phyloP scores from a whole-genome alignment of 2,329 filamentous ascomycete species.

The Calonectria crousiana region DNA sequence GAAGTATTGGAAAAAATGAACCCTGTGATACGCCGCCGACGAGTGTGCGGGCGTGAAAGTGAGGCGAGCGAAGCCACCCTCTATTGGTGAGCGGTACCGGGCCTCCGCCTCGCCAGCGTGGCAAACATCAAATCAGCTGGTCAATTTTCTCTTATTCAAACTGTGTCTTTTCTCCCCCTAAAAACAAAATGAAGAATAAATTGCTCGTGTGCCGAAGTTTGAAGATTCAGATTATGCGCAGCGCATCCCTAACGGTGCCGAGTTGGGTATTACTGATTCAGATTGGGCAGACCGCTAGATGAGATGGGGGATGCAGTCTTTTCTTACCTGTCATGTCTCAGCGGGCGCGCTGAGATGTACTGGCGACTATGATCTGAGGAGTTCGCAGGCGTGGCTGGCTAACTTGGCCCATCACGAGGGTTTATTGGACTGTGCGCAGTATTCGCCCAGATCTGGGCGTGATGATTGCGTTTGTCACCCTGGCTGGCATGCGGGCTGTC shows the following conservation, averaged over 20 bases:
- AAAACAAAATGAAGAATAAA: not conserved
- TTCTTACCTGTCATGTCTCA: conserved; percentile 8
- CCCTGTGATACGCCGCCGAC: conserved; percentile 41
- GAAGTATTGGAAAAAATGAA: conserved; percentile 39
- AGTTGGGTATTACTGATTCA: not conserved
- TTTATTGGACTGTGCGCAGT: conserved; percentile 22
- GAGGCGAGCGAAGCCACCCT: conserved; percentile 45
- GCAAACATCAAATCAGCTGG: conserved; percentile 42
- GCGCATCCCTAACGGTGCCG: conserved; percentile 15
- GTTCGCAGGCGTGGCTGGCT: conserved; percentile 20
- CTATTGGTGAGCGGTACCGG: conserved; percentile 41
- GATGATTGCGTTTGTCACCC: conserved; percentile 23
- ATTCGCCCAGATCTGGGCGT: conserved; percentile 16
- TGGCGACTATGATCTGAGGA: conserved; percentile 7
- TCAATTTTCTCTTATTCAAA: conserved; percentile 32
- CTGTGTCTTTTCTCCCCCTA: not conserved
- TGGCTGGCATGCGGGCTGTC: conserved; percentile 22
- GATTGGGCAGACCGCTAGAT: conserved; percentile 6
- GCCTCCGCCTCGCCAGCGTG: conserved; percentile 46
- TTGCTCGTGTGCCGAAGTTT: conserved; percentile 9
- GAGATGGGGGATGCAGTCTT: conserved; percentile 5
- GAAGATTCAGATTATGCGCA: conserved; percentile 14
- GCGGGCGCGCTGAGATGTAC: not conserved
- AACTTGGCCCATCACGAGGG: conserved; percentile 15
- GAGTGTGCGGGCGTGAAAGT: conserved; percentile 37